Conservation (phyloP, 768 basidiomycete species). For the Daedaleopsis sinensis region DNA sequence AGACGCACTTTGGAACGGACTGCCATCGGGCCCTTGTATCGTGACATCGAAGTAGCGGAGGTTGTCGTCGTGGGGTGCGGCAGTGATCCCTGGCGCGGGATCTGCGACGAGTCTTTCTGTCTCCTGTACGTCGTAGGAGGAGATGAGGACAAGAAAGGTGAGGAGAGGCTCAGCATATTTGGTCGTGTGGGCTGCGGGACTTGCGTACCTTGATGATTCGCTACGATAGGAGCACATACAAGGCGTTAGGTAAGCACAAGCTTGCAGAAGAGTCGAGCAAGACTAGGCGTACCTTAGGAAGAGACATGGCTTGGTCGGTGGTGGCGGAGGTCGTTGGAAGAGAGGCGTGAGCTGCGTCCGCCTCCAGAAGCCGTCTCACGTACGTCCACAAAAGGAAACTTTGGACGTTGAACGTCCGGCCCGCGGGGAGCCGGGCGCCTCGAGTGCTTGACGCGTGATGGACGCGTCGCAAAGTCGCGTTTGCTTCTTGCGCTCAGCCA, state of each 20-base stretch:
- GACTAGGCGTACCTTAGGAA: conserved; percentile 51
- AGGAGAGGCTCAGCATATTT: conserved; percentile 21
- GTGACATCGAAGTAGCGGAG: conserved; percentile 98
- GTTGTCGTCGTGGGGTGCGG: conserved; percentile 95
- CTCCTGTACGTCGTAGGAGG: conserved; percentile 58
- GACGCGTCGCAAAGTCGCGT: no score
- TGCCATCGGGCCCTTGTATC: conserved; percentile 92
- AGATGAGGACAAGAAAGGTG: conserved; percentile 7
- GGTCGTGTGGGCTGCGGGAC: conserved; percentile 16
- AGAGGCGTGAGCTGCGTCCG: neutral
- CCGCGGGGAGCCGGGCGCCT: neutral
- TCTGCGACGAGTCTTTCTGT: conserved; percentile 96
- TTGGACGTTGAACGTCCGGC: neutral
- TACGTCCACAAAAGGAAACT: neutral
- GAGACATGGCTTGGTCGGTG: conserved; percentile 40
- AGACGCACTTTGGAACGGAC: conserved; percentile 75
- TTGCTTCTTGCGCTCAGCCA: neutral
- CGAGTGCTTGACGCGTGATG: neutral
- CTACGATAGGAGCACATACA: conserved; percentile 27
- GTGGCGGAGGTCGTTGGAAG: conserved; percentile 7
- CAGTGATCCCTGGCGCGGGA: conserved; percentile 97
- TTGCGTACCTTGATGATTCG: conserved; percentile 53
- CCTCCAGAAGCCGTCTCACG: neutral
- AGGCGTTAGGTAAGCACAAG: neutral
- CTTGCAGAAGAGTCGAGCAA: neutral